These are phyloP conservation scores for Dipteronia sinensis DNA, from an alignment of 345 rosid genomes.

Conservation along the genomic window DNA sequence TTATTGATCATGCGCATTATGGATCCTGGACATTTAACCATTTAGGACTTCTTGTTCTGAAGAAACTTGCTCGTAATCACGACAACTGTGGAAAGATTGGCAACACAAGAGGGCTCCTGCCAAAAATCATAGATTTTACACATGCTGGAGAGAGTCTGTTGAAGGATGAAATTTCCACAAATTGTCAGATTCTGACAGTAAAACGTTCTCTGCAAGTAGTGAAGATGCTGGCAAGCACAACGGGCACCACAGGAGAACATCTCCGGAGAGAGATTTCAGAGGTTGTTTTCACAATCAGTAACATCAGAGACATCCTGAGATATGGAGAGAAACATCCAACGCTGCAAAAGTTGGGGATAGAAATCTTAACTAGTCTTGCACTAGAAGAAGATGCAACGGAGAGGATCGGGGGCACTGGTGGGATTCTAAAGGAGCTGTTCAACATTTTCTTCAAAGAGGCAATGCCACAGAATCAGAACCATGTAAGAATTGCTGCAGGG, in stretches of 20 bases:
- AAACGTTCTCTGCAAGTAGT: constrained; percentile 79
- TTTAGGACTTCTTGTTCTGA: constrained; percentile 76
- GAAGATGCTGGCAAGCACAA: constrained; percentile 80
- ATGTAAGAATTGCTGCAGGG: constrained; percentile 74
- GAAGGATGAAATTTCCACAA: constrained; percentile 49
- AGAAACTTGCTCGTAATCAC: constrained; percentile 78
- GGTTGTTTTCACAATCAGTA: constrained; percentile 83
- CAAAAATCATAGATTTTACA: constrained; percentile 78
- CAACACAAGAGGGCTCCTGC: constrained; percentile 81
- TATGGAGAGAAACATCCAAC: constrained; percentile 64
- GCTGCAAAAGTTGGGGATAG: constrained; percentile 75
- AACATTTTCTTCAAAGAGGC: constrained; percentile 64
- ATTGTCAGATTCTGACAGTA: constrained; percentile 60
- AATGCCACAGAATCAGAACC: constrained; percentile 32
- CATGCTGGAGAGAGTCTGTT: constrained; percentile 54
- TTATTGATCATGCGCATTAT: constrained; percentile 46
- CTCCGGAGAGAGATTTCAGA: constrained; percentile 86
- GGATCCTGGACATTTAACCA: constrained; percentile 75
- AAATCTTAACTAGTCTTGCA: constrained; percentile 71
- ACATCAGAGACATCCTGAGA: constrained; percentile 70
- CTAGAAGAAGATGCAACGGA: constrained; percentile 71
- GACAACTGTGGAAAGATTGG: constrained; percentile 95
- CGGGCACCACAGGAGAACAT: constrained; percentile 69
- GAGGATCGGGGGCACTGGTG: constrained; percentile 85
- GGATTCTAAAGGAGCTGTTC: constrained; percentile 73